A percentile compares a stretch with the other conserved stretches of the same genome.
phyloP scores from a whole-genome alignment of 441 rosid species.

The Bocquillonia castaneifolia region DNA sequence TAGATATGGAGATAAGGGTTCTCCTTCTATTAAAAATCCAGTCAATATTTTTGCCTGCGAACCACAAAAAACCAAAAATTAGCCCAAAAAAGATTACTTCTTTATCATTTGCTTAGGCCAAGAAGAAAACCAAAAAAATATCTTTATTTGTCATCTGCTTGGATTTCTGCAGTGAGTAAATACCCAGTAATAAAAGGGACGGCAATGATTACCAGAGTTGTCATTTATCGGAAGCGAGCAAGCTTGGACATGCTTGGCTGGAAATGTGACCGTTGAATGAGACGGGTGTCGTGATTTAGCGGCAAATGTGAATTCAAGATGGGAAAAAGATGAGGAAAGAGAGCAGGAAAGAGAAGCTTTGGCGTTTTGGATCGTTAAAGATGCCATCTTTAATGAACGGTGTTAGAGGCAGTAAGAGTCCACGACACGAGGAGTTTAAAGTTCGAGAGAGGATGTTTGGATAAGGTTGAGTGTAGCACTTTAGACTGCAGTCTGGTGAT shows the following conservation, averaged over 20 bases:
- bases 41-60: conserved; percentile 28
- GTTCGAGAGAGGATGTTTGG: neutral
- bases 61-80: neutral
- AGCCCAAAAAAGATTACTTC: neutral
- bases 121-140: neutral
- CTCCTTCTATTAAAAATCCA: conserved; percentile 39
- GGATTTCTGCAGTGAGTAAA: neutral
- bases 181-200: neutral
- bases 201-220: conserved; percentile 26
- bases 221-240: conserved; percentile 17
- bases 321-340: conserved; percentile 19
- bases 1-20: conserved; percentile 34
- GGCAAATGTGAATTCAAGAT: conserved; percentile 34
- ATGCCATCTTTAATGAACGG: conserved; percentile 41
- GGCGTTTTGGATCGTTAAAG: conserved; percentile 22
- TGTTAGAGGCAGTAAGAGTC: neutral
- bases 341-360: conserved; percentile 13
- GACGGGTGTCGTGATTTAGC: conserved; percentile 29
- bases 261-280: conserved; percentile 25
- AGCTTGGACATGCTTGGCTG: conserved; percentile 19
- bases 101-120: neutral
- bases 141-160: neutral
- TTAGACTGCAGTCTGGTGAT: too few species aligned
- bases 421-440: neutral
- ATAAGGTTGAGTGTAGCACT: conserved; percentile 12